Conservation (phyloP, 179 eudicot genomes). For the Corrigiola litoralis region DNA sequence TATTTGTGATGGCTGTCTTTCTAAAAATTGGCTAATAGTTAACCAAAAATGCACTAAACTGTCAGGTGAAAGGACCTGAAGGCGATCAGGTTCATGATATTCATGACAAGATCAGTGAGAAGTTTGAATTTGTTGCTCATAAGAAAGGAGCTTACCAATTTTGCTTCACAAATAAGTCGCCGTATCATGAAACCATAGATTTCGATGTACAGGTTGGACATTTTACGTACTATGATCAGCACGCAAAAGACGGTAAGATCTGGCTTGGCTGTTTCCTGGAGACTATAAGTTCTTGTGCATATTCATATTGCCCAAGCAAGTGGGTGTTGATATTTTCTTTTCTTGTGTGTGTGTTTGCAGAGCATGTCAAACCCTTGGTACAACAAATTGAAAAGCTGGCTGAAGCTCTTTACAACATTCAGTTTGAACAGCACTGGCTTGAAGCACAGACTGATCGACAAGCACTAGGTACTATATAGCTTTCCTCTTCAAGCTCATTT, state of each 20-base stretch:
- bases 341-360: conserved; percentile 34
- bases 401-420: conserved; percentile 74
- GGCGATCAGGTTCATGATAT: conserved; percentile 64
- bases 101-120: conserved; percentile 59
- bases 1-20: too few species aligned
- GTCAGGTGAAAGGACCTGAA: conserved; percentile 70
- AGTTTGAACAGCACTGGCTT: conserved; percentile 84
- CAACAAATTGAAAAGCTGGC: conserved; percentile 66
- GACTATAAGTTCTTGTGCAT: background rate
- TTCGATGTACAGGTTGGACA: conserved; percentile 69
- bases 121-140: conserved; percentile 62
- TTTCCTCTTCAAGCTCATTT: background rate
- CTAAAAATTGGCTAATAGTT: background rate
- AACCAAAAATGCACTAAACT: background rate
- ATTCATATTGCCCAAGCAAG: background rate
- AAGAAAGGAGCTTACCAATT: conserved; percentile 60
- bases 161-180: conserved; percentile 76
- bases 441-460: conserved; percentile 85
- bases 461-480: conserved; percentile 47
- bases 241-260: conserved; percentile 72
- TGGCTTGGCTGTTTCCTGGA: background rate
- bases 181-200: conserved; percentile 79
- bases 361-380: conserved; percentile 73
- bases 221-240: conserved; percentile 58
- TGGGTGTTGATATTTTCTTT: too few species aligned